Evolutionary conservation across 2,329 filamentous ascomycete genomes (phyloP).

Genomic region (Scedosporium apiospermum): DNA sequence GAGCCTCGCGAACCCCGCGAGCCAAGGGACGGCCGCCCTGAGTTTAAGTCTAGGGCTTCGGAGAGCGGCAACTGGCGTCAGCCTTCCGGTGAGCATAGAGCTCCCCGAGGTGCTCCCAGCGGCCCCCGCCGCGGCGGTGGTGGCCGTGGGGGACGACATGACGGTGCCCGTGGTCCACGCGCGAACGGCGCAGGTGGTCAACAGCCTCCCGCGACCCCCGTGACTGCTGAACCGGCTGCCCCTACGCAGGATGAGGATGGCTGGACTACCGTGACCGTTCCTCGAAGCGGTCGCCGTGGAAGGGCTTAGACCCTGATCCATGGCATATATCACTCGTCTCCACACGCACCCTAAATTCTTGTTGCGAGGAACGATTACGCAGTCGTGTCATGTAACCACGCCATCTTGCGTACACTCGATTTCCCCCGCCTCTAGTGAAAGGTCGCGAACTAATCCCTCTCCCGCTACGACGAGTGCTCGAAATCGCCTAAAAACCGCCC

Average conservation of each 20-base stretch:
- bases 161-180: slow-evolving; percentile 35
- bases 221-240: slow-evolving; percentile 19
- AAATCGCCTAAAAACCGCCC: background rate
- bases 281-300: slow-evolving; percentile 14
- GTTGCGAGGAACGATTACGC: too few relatives aligned
- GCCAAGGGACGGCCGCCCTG: slow-evolving; percentile 33
- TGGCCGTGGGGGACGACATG: slow-evolving; percentile 34
- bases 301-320: background rate
- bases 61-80: slow-evolving; percentile 55
- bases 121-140: slow-evolving; percentile 31
- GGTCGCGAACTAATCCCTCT: background rate
- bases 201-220: slow-evolving; percentile 25
- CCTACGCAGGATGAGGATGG: slow-evolving; percentile 47
- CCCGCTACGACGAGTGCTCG: background rate
- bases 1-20: slow-evolving; percentile 25
- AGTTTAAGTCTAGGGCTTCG: slow-evolving; percentile 42
- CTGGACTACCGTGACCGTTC: slow-evolving; percentile 48
- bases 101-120: slow-evolving; percentile 30
- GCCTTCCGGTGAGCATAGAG: slow-evolving; percentile 36
- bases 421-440: background rate
- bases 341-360: background rate
- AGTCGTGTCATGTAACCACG: too few relatives aligned
- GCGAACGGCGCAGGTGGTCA: slow-evolving; percentile 35
- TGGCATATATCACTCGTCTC: background rate
- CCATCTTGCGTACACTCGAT: background rate